Evolutionary conservation across 23 red algal species (phyloP).

Genomic region (Gracilaria caudata): DNA sequence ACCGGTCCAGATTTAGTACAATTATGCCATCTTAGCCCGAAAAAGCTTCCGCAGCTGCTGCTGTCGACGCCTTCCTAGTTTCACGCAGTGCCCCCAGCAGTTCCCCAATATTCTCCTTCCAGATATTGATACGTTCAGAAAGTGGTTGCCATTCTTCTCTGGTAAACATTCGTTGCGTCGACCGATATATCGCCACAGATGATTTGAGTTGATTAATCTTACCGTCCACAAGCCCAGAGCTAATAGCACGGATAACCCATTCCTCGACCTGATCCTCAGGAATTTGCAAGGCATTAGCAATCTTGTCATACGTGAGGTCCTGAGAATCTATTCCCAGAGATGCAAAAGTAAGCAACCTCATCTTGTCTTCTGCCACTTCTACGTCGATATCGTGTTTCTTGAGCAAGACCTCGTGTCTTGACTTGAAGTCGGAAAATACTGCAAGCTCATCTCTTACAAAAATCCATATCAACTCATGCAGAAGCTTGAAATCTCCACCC

Average conservation of each 20-base stretch:
- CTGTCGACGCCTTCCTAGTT: conserved; percentile 55
- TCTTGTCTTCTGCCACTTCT: conserved; percentile 69
- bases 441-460: conserved; percentile 79
- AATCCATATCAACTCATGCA: conserved; percentile 71
- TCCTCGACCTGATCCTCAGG: conserved; percentile 78
- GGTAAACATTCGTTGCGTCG: conserved; percentile 84
- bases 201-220: conserved; percentile 89
- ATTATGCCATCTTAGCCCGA: conserved; percentile 13
- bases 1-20: neutral
- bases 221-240: conserved; percentile 81
- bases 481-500: conserved; percentile 43
- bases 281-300: conserved; percentile 79
- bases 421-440: conserved; percentile 66
- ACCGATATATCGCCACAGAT: conserved; percentile 81
- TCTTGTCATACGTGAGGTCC: conserved; percentile 72
- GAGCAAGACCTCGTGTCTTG: conserved; percentile 24
- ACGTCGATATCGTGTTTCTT: conserved; percentile 53
- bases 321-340: conserved; percentile 74
- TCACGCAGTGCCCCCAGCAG: conserved; percentile 65
- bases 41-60: conserved; percentile 38
- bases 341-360: conserved; percentile 86
- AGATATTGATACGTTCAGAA: conserved; percentile 82
- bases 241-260: conserved; percentile 89
- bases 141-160: conserved; percentile 90
- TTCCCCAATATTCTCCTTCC: conserved; percentile 85